A percentile compares a stretch with the other conserved stretches of the same genome.
Evolutionary conservation across 73 alveolate species (phyloP).

Genomic region (Breviolum minutum): DNA sequence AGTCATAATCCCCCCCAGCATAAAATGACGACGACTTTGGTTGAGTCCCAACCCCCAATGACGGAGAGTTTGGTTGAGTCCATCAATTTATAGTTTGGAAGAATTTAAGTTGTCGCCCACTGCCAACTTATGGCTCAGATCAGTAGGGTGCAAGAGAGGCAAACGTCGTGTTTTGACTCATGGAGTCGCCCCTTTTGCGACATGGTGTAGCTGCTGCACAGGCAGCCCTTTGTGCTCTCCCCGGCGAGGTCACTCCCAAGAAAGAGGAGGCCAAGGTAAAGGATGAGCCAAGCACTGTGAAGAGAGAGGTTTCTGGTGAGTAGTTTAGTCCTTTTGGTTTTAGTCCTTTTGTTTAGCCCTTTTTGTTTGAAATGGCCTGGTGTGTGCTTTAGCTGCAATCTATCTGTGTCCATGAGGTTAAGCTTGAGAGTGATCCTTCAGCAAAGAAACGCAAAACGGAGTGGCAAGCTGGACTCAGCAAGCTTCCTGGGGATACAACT

Average conservation of each 20-base stretch:
- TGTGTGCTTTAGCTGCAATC: not conserved
- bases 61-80: not conserved
- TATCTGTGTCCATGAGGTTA: not conserved
- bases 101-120: not conserved
- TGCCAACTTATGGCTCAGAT: not conserved
- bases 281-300: not conserved
- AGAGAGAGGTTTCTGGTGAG: not conserved
- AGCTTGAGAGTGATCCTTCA: not conserved
- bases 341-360: not conserved
- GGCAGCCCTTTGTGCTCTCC: not conserved
- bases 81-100: too few species aligned
- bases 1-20: not conserved
- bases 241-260: not conserved
- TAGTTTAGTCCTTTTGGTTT: not conserved
- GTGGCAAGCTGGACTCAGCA: slow-evolving; percentile 9
- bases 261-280: not conserved
- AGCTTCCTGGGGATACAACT: not conserved
- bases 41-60: not conserved
- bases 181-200: slow-evolving; percentile 5
- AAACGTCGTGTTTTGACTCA: not conserved
- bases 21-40: not conserved
- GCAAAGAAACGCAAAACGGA: not conserved
- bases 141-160: too few species aligned
- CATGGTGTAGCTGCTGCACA: not conserved
- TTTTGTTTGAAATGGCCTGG: not conserved